Evolutionary conservation across 495 filamentous ascomycete genomes (phyloP), one percentile per base, ranked within the genome.

Genomic region (Thozetella sp.): DNA sequence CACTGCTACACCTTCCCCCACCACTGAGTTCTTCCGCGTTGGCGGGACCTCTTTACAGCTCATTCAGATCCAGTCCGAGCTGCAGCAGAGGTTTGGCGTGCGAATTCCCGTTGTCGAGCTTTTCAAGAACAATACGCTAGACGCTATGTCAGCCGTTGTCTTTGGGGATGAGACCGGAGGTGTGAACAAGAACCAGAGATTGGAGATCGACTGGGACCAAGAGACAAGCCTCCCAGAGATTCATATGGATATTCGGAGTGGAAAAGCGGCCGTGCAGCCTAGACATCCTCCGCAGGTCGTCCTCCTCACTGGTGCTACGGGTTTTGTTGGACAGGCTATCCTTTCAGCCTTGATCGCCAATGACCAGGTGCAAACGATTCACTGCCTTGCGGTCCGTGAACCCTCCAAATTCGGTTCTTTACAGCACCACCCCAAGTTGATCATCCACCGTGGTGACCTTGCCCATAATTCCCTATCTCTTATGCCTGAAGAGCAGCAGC

Each of bases 381-480:
- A 64, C 43, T 64, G 62, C 50, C 17, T 61, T 3, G 58, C 58
- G 4, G 51, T 64, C 9, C 56, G 23, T 69, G 0, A 63, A 60
- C 0, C 64, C 70, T 15, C 52, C 52, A 0, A 57, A 75, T 19
- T 74, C 74, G 0, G 63, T 81, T 0, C 11, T 15, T 15, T 55
- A 37, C 30, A 37, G 30, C 30, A 37, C 30, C 30, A 22, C 2
- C 4, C 34, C 51, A 80, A 78, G 40, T 57, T 81, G 2, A 26
- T 53, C 19, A 22, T 67, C 0, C 64, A 79, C 56, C 22, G 37
- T 0, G 81, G 80, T 1, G 65, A 82, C 52, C 25, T 62, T 68
- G 76, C 57, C 70, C 62, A 59, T 40, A 80, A 50, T 74, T 59
- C 19, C 0, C 66, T 83, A 0, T 80, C 79, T 2, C 63, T 83